Evolutionary conservation across 1,284 basidiomycete species (phyloP), one percentile per base, ranked within the genome.

Genomic region (Cutaneotrichosporon cavernicola): DNA sequence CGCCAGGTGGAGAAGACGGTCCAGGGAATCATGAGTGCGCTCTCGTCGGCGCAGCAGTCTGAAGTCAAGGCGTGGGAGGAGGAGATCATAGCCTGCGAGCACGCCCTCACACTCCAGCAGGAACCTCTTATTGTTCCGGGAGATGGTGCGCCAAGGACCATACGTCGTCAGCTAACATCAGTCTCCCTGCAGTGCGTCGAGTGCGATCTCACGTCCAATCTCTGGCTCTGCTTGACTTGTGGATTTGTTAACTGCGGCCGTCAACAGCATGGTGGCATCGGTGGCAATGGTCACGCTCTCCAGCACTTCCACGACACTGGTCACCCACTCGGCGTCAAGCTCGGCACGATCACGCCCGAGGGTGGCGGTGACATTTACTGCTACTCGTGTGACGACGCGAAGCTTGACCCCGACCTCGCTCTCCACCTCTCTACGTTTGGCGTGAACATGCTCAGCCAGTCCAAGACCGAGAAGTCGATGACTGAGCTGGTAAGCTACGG

Each of bases 41-140:
- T 93, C 71, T 92, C 92, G 0, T 96, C 93, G 0, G 89, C 92
- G 0, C 90, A 93, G 60, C 90, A 94, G 74, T 91, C 89, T 1
- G 94, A 98, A 75, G 91, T 99, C 63, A 90, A 97, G 80, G 91
- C 95, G 2, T 99, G 97, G 96, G 92, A 97, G 75, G 94, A 98
- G 79, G 96, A 98, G 75, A 89, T 97, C 36, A 75, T 84, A 0
- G 81, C 91, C 4, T 99, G 96, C 82, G 88, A 92, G 74, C 96
- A 99, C 74, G 91, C 92, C 0, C 81, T 90, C 10, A 87, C 86
- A 14, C 84, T 99, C 0, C 83, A 90, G 58, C 95, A 94, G 76
- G 78, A 84, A 4, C 83, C 76, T 3, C 67, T 75, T 21, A 75
- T 78, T 36, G 61, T 62, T 0, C 69, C 71, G 1, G 76, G 76